Evolutionary conservation across 73 alveolate species (phyloP), one percentile per base, ranked within the genome.

Genomic region (Paramecium biaurelia): DNA sequence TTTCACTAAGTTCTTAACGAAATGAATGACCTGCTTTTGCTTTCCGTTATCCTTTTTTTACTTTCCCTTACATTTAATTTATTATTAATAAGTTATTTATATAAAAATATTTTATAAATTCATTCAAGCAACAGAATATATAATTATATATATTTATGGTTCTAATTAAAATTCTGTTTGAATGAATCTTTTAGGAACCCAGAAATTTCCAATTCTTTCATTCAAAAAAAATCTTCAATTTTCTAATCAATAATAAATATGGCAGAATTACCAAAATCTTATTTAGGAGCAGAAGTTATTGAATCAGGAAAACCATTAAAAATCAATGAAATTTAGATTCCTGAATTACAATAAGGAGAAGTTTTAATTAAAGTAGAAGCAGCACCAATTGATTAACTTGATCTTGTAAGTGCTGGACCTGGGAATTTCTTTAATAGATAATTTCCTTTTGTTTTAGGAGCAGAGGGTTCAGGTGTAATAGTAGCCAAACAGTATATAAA

Each of bases 391-490:
- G 59, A 47, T 47, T 47, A 47, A 12, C 59, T 47, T n/a, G 59
- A 47, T 47, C 26, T 47, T 47, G 59, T 47, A n/a, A 47, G 26
- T 15, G 59, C 59, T 3, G 59, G 59, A 12, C 7, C 23, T 47
- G 59, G 0, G 0, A 47, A 53, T 53, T 53, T 18, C 8, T n/a
- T 53, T 0, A 15, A 53, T 53, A 53, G 18, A 53, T 9, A n/a
- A 53, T 5, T 5, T 53, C 68, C 30, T 53, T 47, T 15, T 47
- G 92, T 59, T 4, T 93, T 95, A 6, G 99, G 99, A 2, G 74
- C 93, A 34, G 99, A 92, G 86, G 95, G 95, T 12, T 43, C 95
- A 49, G 95, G 95, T 12, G 47, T 70, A 42, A 93, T 92, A 10
- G 92, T 92, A 7, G 32, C 35, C 5, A 24, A 34, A 96, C 57